phyloP scores from a whole-genome alignment of 371 early-diverging fungal species.

The Mucor piriformis region DNA sequence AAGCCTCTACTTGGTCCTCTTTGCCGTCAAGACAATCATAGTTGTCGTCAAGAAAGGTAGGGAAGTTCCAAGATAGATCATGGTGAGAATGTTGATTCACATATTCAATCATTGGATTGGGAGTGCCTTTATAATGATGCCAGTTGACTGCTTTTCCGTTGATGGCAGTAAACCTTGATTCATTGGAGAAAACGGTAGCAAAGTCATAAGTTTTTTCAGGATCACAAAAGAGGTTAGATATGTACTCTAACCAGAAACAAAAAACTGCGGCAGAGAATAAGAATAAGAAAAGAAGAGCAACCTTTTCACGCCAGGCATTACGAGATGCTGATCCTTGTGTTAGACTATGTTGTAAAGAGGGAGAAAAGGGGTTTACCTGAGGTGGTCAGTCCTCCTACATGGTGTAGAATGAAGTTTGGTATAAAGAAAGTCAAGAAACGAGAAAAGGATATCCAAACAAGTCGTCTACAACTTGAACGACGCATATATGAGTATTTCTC shows the following conservation, averaged over 20 bases:
- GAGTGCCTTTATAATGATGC: slow-evolving; percentile 9
- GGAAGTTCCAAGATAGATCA: slow-evolving; percentile 52
- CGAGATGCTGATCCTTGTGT: slow-evolving; percentile 33
- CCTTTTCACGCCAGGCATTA: slow-evolving; percentile 53
- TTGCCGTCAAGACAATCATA: slow-evolving; percentile 36
- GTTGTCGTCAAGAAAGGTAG: slow-evolving; percentile 38
- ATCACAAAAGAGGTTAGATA: slow-evolving; percentile 48
- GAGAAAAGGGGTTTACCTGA: slow-evolving; percentile 23
- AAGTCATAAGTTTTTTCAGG: slow-evolving; percentile 34
- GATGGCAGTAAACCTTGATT: slow-evolving; percentile 36
- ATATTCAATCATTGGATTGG: slow-evolving; percentile 22
- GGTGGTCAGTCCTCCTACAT: slow-evolving; percentile 37
- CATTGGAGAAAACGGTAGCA: slow-evolving; percentile 30
- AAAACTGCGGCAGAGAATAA: slow-evolving; percentile 33
- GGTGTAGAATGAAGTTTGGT: slow-evolving; percentile 28
- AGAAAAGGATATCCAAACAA: slow-evolving; percentile 34
- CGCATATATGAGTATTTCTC: slow-evolving; percentile 25
- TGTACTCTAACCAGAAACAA: slow-evolving; percentile 49
- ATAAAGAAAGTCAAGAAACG: slow-evolving; percentile 32
- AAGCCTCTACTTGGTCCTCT: slow-evolving; percentile 36
- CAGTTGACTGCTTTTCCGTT: slow-evolving; percentile 49
- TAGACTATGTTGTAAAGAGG: neutral
- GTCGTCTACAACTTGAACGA: slow-evolving; percentile 29
- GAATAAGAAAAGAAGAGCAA: slow-evolving; percentile 37
- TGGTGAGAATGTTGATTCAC: slow-evolving; percentile 39